Evolutionary conservation across 768 basidiomycete genomes (phyloP).

Genomic region (Hypholoma fasciculare): DNA sequence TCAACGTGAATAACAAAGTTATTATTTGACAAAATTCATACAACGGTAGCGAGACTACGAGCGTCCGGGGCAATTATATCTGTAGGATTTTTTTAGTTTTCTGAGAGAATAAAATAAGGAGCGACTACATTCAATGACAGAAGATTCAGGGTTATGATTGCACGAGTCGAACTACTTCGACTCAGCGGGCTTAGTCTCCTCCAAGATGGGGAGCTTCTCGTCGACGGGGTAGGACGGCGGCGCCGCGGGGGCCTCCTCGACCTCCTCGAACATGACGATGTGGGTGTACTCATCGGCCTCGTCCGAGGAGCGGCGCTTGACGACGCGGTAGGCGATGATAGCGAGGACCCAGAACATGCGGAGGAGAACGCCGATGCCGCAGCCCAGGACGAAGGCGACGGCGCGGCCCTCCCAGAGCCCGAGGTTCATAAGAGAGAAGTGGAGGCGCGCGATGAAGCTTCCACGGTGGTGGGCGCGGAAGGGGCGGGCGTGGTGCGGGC

Average conservation of each 20-base stretch:
- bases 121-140: neutral
- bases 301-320: constrained; percentile 42
- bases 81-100: constrained; percentile 4
- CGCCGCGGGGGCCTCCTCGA: constrained; percentile 47
- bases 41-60: no score
- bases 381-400: constrained; percentile 85
- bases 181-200: constrained; percentile 9
- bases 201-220: constrained; percentile 43
- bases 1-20: no score
- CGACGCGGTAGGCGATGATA: constrained; percentile 58
- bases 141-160: no score
- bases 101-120: neutral
- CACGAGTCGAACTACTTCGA: constrained; percentile 11
- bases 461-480: constrained; percentile 21
- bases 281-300: constrained; percentile 40
- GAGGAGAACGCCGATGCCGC: constrained; percentile 79
- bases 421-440: constrained; percentile 64
- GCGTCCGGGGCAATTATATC: neutral
- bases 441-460: constrained; percentile 61
- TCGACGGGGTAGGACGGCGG: constrained; percentile 58
- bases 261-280: constrained; percentile 38
- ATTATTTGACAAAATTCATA: no score
- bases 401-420: constrained; percentile 84
- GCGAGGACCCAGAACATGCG: constrained; percentile 79
- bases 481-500: constrained; percentile 24